Evolutionary conservation across 805 yeast species (phyloP).

Genomic region (Ogataea allantospora): DNA sequence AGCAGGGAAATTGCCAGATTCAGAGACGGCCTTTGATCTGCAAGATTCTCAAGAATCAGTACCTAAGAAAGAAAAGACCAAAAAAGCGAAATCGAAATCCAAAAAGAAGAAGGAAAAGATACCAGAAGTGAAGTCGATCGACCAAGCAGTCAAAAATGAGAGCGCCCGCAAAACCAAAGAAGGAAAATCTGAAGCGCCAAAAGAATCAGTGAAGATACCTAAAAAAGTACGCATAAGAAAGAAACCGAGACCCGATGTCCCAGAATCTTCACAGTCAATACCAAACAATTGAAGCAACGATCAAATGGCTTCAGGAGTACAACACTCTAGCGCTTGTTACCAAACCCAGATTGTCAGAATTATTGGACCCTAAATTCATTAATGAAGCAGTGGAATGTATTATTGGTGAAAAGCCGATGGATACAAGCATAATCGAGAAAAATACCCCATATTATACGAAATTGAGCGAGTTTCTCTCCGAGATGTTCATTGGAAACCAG

Average conservation of each 20-base stretch:
- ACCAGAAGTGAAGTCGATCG: not conserved
- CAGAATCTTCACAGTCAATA: constrained; percentile 10
- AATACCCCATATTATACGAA: constrained; percentile 11
- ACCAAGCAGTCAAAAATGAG: not conserved
- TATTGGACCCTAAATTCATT: constrained; percentile 19
- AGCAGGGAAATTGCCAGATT: not conserved
- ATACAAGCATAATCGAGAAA: constrained; percentile 4
- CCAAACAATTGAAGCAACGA: constrained; percentile 21
- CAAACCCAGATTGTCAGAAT: constrained; percentile 10
- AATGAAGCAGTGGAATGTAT: constrained; percentile 19
- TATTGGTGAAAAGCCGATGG: constrained; percentile 21
- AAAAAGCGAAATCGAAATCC: constrained; percentile 6
- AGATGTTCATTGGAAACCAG: constrained; percentile 16
- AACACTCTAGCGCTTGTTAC: constrained; percentile 15
- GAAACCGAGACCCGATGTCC: not conserved
- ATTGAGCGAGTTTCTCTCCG: constrained; percentile 12
- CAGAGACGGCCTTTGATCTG: not conserved
- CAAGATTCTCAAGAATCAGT: not conserved
- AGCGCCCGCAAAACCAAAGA: not conserved
- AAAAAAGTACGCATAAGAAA: constrained; percentile 2
- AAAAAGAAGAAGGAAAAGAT: not conserved
- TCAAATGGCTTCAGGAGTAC: constrained; percentile 26
- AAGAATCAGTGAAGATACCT: not conserved
- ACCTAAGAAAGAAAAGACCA: constrained; percentile 26
- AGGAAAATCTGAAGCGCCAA: constrained; percentile 1